phyloP scores from a whole-genome alignment of 2,329 filamentous ascomycete genomes.

The Fusarium sp. region DNA sequence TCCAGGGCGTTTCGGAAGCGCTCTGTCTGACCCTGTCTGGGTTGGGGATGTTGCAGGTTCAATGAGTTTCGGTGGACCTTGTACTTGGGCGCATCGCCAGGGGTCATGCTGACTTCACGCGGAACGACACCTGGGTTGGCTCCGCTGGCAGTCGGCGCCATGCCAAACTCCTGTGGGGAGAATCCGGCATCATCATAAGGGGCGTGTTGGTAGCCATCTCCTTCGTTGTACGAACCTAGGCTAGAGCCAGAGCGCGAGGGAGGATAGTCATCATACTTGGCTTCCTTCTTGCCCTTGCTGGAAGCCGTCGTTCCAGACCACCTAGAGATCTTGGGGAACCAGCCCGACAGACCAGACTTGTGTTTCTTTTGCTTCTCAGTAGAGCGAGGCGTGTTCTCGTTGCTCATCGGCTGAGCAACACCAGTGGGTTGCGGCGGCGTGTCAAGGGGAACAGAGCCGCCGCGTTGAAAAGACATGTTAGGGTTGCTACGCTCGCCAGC shows the following conservation, averaged over 20 bases:
- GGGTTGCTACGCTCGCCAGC: constrained; percentile 56
- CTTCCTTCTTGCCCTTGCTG: constrained; percentile 75
- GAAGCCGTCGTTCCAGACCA: constrained; percentile 98
- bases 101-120: constrained; percentile 66
- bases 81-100: constrained; percentile 84
- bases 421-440: constrained; percentile 71
- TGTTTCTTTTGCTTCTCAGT: constrained; percentile 87
- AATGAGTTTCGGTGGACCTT: constrained; percentile 85
- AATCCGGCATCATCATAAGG: constrained; percentile 70
- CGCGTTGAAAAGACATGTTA: constrained; percentile 69
- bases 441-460: constrained; percentile 67
- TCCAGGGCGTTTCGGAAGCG: constrained; percentile 82
- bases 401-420: constrained; percentile 67
- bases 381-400: constrained; percentile 82
- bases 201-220: constrained; percentile 68
- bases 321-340: constrained; percentile 92
- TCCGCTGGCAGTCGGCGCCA: constrained; percentile 40
- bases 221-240: constrained; percentile 74
- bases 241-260: constrained; percentile 86
- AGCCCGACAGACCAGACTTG: constrained; percentile 85
- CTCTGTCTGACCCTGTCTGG: constrained; percentile 79
- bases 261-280: constrained; percentile 72
- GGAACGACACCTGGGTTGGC: constrained; percentile 52
- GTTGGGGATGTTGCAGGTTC: constrained; percentile 85
- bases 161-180: constrained; percentile 63